Evolutionary conservation across 2,329 filamentous ascomycete genomes (phyloP), one percentile per base, ranked within the genome.

Genomic region (Penicillium brasilianum): DNA sequence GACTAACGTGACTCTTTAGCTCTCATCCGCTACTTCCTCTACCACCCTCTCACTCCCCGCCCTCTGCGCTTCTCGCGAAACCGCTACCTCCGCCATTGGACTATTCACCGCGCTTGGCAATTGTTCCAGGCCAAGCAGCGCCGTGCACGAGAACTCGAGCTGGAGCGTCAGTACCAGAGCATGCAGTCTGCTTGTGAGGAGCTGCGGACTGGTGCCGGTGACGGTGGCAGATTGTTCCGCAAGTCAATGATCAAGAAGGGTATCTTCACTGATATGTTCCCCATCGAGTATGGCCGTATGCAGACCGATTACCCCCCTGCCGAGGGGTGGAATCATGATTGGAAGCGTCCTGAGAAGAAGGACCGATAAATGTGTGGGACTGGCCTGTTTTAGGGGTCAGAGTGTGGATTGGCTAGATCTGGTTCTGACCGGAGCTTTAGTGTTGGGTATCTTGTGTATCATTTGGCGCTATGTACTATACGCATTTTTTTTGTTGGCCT

Each of bases 41-140:
- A 84, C 71, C 89, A 91, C 76, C 87, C 88, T 1, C 79, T 85
- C 32, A 90, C 87, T 7, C 89, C 88, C 0, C 87, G 88, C 13
- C 93, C 95, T 0, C 86, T 99, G 66, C 90, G 92, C 71, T 93
- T 98, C 85, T 92, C 88, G 43, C 92, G 94, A 70, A 90, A 90
- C 78, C 89, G 95, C 59, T 86, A 88, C 78, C 88, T 99, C 66
- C 91, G 95, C 50, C 95, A 99, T 84, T 99, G 95, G 95, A 98
- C 95, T 55, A 98, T 99, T 78, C 93, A 98, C 83, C 93, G 95
- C 70, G 94, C 94, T 22, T 98, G 93, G 92, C 85, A 91, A 71
- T 84, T 98, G 32, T 90, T 90, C 80, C 88, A 89, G 71, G 85
- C 88, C 69, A 86, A 90, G 74, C 84, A 88, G 71, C 88, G 88